Evolutionary conservation across 1,139 yeast genomes (phyloP), one percentile per base, ranked within the genome.

Genomic region (Zygosaccharomyces pseudobailii): DNA sequence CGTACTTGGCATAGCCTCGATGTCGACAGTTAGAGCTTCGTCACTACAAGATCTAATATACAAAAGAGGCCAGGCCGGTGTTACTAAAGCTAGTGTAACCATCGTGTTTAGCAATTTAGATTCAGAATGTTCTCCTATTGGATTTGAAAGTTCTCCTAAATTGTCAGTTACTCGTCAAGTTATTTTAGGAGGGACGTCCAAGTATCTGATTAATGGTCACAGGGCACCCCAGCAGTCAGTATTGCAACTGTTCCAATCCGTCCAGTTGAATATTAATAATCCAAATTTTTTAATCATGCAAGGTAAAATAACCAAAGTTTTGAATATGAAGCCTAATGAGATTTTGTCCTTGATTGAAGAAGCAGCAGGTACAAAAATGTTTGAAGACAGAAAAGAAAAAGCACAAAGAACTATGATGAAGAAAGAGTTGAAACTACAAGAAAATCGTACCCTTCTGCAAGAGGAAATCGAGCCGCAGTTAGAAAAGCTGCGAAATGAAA

Each of bases 271-370:
- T 63, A 90, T 94, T 66, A 92, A 94, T 65, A 92, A 92, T 62
- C 98, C 98, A 31, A 94, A 92, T 67, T 94, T 94, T 67, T 75
- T 94, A 59, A 94, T 94, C 61, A 92, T 94, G 98, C 99, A 94
- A 69, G 99, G 99, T 50, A 86, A 88, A 62, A 94, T 94, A 68
- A 94, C 98, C 31, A 92, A 94, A 65, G 97, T 94, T 50, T 75
- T 94, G 61, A 92, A 94, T 66, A 92, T 92, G 98, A 89, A 87
- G 61, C 95, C 98, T 0, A 71, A 80, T 2, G 98, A 94, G 65
- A 87, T 90, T 31, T 70, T 94, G 56, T 83, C 96, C 3, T 74
- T 92, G 56, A 89, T 94, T 51, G 98, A 92, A 69, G 99, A 94
- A 69, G 98, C 98, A 0, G 96, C 98, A 0, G 98, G 99, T 6